A percentile compares a stretch with the other conserved stretches of the same genome.
phyloP scores from a whole-genome alignment of 1,284 basidiomycete species.

The Trichosporon ovoides region DNA sequence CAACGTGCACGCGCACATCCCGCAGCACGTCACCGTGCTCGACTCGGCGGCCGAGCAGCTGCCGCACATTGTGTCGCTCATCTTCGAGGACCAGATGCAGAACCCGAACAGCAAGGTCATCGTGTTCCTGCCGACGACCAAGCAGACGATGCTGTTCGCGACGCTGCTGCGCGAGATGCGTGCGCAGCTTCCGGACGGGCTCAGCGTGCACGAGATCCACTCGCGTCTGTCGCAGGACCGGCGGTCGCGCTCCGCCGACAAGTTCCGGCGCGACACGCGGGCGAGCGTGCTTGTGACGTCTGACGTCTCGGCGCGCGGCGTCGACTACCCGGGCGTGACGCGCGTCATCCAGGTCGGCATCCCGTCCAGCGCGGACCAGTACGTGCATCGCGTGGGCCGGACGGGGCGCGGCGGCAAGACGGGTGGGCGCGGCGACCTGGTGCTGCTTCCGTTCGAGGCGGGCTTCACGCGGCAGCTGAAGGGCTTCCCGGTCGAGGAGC shows the following conservation, averaged over 20 bases:
- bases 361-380: slow-evolving; percentile 66
- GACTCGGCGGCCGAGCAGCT: slow-evolving; percentile 65
- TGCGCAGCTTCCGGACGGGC: slow-evolving; percentile 53
- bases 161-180: slow-evolving; percentile 58
- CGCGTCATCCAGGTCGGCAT: slow-evolving; percentile 90
- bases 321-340: slow-evolving; percentile 86
- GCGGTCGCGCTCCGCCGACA: slow-evolving; percentile 61
- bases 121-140: slow-evolving; percentile 85
- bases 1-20: slow-evolving; percentile 70
- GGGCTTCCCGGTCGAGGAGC: slow-evolving; percentile 56
- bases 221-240: slow-evolving; percentile 65
- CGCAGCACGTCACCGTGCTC: slow-evolving; percentile 76
- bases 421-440: slow-evolving; percentile 76
- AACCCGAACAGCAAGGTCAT: slow-evolving; percentile 73
- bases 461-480: slow-evolving; percentile 66
- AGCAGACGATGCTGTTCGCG: slow-evolving; percentile 71
- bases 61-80: slow-evolving; percentile 69
- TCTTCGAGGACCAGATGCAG: slow-evolving; percentile 82
- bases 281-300: slow-evolving; percentile 73
- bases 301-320: slow-evolving; percentile 84
- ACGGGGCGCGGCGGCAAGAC: slow-evolving; percentile 71
- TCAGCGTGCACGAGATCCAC: slow-evolving; percentile 76
- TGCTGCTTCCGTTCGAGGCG: slow-evolving; percentile 77
- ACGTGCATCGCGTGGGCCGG: slow-evolving; percentile 86
- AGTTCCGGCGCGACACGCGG: slow-evolving; percentile 61